phyloP scores from a whole-genome alignment of 345 rosid genomes.

The Eucalyptus marginata region DNA sequence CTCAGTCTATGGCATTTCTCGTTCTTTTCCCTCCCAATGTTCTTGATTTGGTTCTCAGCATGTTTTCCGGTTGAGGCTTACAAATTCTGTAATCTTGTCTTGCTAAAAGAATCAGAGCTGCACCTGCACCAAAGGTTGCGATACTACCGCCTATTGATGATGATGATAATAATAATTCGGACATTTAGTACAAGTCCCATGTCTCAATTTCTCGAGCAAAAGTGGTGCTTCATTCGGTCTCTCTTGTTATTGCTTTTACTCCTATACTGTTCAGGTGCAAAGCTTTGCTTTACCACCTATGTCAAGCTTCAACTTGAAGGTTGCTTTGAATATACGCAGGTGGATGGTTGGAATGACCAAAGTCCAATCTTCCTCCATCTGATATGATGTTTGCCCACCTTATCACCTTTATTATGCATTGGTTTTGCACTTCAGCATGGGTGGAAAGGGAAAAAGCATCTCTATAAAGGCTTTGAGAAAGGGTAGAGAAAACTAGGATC shows the following conservation, averaged over 20 bases:
- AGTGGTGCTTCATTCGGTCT: not conserved
- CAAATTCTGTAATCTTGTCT: not conserved
- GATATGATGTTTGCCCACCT: not conserved
- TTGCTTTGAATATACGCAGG: not conserved
- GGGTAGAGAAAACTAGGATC: not conserved
- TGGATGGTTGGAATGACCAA: not conserved
- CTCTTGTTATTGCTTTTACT: not conserved
- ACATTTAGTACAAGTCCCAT: not conserved
- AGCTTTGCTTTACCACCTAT: not conserved
- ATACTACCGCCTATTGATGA: not conserved
- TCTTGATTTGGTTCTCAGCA: not conserved
- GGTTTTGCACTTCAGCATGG: not conserved
- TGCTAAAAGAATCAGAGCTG: not conserved
- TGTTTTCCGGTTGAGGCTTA: not conserved
- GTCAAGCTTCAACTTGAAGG: not conserved
- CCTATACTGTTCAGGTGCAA: not conserved
- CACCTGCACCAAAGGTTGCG: not conserved
- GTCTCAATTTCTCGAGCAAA: not conserved
- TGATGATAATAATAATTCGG: not conserved
- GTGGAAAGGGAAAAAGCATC: not conserved
- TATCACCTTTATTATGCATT: not conserved
- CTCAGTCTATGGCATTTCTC: not conserved
- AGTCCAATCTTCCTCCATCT: not conserved
- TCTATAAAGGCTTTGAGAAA: not conserved
- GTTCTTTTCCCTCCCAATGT: not conserved